phyloP scores from a whole-genome alignment of 108 stramenopile species.

The Skeletonema tropicum region DNA sequence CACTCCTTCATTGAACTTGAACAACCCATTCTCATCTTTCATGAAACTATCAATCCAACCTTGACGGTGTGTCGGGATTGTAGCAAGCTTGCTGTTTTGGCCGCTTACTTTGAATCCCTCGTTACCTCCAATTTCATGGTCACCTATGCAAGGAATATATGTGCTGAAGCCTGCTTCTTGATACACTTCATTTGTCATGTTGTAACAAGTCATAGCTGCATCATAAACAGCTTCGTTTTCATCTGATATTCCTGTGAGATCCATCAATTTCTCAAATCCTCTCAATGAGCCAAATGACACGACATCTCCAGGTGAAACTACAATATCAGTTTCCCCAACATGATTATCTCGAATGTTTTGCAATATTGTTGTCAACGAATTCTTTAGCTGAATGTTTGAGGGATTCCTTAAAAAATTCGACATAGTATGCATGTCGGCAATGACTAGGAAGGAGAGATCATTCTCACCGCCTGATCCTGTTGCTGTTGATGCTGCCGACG shows the following conservation, averaged over 20 bases:
- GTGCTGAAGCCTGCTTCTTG: not conserved
- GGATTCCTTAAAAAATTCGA: not conserved
- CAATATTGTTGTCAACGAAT: not conserved
- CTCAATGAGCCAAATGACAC: constrained; percentile 4
- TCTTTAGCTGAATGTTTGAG: not conserved
- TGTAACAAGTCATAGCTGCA: constrained; percentile 1
- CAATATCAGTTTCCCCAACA: not conserved
- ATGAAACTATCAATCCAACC: constrained; percentile 1
- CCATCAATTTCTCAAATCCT: not conserved
- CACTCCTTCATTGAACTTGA: not conserved
- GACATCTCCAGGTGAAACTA: not conserved
- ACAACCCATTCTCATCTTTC: not conserved
- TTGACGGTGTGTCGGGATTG: not conserved
- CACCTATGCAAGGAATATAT: not conserved
- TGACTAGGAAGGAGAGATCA: not conserved
- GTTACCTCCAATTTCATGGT: constrained; percentile 14
- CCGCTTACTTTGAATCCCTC: not conserved
- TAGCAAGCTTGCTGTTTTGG: not conserved
- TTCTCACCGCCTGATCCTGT: not conserved
- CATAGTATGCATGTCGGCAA: not conserved
- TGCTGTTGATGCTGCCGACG: not conserved
- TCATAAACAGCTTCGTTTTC: not conserved
- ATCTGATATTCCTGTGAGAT: not conserved
- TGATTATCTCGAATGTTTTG: constrained; percentile 5
- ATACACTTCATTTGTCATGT: not conserved